Evolutionary conservation across 1,284 basidiomycete species (phyloP), one percentile per base, ranked within the genome.

Genomic region (Trichosporon faecale): DNA sequence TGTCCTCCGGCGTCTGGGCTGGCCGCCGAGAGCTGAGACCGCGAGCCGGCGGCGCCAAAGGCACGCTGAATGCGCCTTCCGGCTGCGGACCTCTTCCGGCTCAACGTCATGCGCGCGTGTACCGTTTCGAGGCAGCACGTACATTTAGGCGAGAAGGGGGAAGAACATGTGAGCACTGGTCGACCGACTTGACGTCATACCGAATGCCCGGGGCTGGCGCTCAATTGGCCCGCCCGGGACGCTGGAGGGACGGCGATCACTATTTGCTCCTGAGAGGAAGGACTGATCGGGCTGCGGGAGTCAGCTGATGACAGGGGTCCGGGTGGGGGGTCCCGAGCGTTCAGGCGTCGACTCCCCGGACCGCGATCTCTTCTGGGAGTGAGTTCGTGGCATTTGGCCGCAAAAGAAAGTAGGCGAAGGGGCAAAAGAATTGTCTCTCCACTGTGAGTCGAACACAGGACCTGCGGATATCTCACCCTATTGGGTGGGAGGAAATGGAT

Each of bases 381-480:
- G 37, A 40, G 37, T 40, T 2, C n/a, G n/a, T n/a, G n/a, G n/a
- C n/a, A n/a, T n/a, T n/a, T n/a, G n/a, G n/a, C n/a, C n/a, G n/a
- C n/a, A n/a, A n/a, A n/a, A n/a, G n/a, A n/a, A n/a, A n/a, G n/a
- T n/a, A n/a, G n/a, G n/a, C n/a, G n/a, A 25, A 21, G 49, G 49
- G 49, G 49, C 49, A 65, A 65, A 65, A 66, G 55, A 27, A 40
- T 16, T 21, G 18, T 66, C 66, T 66, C 66, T 55, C 66, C 55
- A 66, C 66, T 55, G 52, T 66, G 66, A 66, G 55, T 66, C 66
- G 66, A 66, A 66, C 66, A 66, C 52, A 55, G 66, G 66, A 66
- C 66, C 66, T 49, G 44, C 66, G 66, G 66, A 66, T 60, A 14
- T 29, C 55, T 60, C 55, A 60, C 55, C 12, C 25, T 5, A 29